Percentiles rank a stretch among this genome's conserved stretches.
Evolutionary conservation across 2,329 filamentous ascomycete species (phyloP).

Genomic region (Onygena corvina): DNA sequence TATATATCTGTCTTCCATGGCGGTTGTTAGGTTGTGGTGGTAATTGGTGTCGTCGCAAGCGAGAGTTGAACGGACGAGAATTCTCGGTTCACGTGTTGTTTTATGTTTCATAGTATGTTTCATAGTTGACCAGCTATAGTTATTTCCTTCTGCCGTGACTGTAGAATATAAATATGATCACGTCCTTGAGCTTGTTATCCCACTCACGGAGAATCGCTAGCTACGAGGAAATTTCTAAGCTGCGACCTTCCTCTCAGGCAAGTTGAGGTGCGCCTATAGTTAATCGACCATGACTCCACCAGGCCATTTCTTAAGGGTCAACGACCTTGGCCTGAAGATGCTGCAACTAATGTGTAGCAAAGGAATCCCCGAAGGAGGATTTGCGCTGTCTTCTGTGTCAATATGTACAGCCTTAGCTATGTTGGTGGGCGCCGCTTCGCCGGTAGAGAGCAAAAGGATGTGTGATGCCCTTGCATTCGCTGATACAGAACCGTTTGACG

Average conservation of each 20-base stretch:
- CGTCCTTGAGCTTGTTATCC: no score
- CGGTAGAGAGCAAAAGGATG: not conserved
- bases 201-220: no score
- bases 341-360: not conserved
- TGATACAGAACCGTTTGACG: not conserved
- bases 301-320: not conserved
- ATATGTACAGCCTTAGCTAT: slow-evolving; percentile 4
- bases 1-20: not conserved
- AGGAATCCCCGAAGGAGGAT: not conserved
- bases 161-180: no score
- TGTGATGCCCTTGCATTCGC: not conserved
- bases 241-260: no score
- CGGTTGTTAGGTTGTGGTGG: not conserved
- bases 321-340: not conserved
- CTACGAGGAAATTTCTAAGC: no score
- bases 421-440: not conserved
- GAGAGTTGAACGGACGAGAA: not conserved
- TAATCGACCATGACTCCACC: not conserved
- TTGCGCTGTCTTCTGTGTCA: not conserved
- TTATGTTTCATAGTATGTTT: not conserved
- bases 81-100: not conserved
- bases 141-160: no score
- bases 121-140: no score
- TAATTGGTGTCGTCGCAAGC: not conserved
- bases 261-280: not conserved